Conservation (phyloP, 78 protist species). For the Abeoforma whisleri region DNA sequence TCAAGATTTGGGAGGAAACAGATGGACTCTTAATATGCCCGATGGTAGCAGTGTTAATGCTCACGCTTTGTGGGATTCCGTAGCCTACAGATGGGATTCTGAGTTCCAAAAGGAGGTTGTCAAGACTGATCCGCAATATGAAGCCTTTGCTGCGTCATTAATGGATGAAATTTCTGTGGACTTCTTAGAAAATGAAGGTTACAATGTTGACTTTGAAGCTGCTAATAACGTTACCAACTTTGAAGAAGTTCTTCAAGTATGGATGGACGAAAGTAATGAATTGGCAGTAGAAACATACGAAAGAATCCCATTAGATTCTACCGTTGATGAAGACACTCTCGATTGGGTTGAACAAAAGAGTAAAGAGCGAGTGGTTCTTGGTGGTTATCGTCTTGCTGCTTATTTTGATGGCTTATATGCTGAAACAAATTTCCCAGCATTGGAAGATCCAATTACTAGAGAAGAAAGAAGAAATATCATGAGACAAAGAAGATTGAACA, state of each 20-base stretch:
- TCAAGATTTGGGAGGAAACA: slow-evolving; percentile 11
- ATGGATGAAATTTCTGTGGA: not conserved
- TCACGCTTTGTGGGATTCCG: slow-evolving; percentile 22
- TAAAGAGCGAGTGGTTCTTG: not conserved
- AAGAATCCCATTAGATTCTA: too few species aligned
- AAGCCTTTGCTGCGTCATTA: not conserved
- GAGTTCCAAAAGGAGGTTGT: not conserved
- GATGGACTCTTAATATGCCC: slow-evolving; percentile 24
- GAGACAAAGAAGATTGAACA: too few species aligned
- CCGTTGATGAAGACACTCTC: too few species aligned
- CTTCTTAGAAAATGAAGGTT: slow-evolving; percentile 4
- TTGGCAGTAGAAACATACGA: too few species aligned
- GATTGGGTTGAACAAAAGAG: too few species aligned
- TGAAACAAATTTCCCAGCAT: not conserved
- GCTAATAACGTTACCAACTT: too few species aligned
- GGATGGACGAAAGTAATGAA: too few species aligned
- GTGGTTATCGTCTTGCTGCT: slow-evolving; percentile 16
- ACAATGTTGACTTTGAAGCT: too few species aligned
- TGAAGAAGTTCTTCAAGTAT: too few species aligned
- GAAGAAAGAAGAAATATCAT: too few species aligned
- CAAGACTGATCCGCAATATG: too few species aligned
- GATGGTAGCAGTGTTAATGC: slow-evolving; percentile 1
- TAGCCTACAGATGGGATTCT: not conserved
- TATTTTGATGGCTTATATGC: slow-evolving; percentile 10
- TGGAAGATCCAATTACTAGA: too few species aligned